Evolutionary conservation across 1,284 basidiomycete species (phyloP), one percentile per base, ranked within the genome.

Genomic region (Trichosporon inkin): DNA sequence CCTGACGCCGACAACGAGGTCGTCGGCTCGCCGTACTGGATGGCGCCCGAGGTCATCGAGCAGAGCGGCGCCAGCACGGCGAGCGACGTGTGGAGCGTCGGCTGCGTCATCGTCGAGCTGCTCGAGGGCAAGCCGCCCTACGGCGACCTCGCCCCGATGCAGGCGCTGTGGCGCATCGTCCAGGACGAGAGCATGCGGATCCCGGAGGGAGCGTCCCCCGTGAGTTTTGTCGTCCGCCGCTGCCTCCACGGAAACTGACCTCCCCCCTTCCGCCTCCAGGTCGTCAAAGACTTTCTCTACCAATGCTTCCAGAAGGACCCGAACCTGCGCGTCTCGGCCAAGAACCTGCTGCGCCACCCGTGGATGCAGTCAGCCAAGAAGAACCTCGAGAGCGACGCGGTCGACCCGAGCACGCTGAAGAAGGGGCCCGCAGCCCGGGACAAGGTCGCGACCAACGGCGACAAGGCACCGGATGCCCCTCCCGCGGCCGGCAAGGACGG

Each of bases 231-330:
- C 20, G 11, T 2, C 22, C 3, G 10, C 10, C 5, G 10, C 17
- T 39, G 10, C 34, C n/a, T n/a, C n/a, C n/a, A n/a, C n/a, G n/a
- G n/a, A n/a, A n/a, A n/a, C n/a, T n/a, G n/a, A n/a, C n/a, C n/a
- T n/a, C n/a, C n/a, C n/a, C n/a, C n/a, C n/a, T n/a, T n/a, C n/a
- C n/a, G n/a, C n/a, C 14, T 38, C 6, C 86, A 91, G 55, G 88
- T 95, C 62, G 94, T 96, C 67, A 92, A 95, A 71, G 93, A 98
- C 77, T 99, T 98, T 71, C 82, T 99, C 10, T 88, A 92, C 66
- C 93, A 97, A 68, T 98, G 95, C 75, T 99, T 99, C 78, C 95
- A 98, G 80, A 98, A 98, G 78, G 95, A 98, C 73, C 87, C 86
- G 66, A 96, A 97, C 75, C 81, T 99, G 41, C 88, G 95, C 20